Evolutionary conservation across 1,284 basidiomycete species (phyloP).

Genomic region (Ustilago sp.): DNA sequence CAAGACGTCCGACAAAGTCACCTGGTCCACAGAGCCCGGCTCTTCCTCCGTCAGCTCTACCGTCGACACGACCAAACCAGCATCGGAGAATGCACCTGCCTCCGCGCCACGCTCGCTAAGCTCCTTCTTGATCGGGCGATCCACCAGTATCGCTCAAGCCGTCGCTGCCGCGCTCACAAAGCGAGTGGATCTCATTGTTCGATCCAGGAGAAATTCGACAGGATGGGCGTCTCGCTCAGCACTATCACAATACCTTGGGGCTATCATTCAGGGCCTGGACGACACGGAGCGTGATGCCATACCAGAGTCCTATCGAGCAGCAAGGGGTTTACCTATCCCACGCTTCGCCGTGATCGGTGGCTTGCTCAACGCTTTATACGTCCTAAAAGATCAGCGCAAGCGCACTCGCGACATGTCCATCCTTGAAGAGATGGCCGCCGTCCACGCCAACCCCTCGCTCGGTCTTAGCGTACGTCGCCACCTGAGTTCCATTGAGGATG

Average conservation of each 20-base stretch:
- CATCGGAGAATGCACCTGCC: background rate
- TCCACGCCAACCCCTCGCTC: slow-evolving; percentile 40
- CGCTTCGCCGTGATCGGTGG: slow-evolving; percentile 61
- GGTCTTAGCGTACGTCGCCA: slow-evolving; percentile 45
- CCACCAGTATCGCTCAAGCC: slow-evolving; percentile 50
- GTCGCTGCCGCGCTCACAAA: slow-evolving; percentile 54
- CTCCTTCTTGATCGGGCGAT: slow-evolving; percentile 44
- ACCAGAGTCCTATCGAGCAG: slow-evolving; percentile 42
- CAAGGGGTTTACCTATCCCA: slow-evolving; percentile 49
- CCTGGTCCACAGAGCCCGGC: slow-evolving; percentile 41
- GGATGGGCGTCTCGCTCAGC: slow-evolving; percentile 51
- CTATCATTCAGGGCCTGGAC: slow-evolving; percentile 45
- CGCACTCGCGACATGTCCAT: slow-evolving; percentile 45
- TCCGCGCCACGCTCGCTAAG: slow-evolving; percentile 21
- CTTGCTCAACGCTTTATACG: slow-evolving; percentile 58
- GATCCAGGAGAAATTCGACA: slow-evolving; percentile 35
- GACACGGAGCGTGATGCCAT: slow-evolving; percentile 25
- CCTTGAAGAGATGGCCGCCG: slow-evolving; percentile 47
- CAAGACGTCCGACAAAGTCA: slow-evolving; percentile 20
- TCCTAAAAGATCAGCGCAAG: slow-evolving; percentile 51
- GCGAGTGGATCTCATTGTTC: slow-evolving; percentile 56
- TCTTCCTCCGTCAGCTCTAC: slow-evolving; percentile 11
- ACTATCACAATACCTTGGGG: slow-evolving; percentile 50
- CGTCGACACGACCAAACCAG: background rate
- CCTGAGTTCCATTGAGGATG: slow-evolving; percentile 46